A percentile compares a stretch with the other conserved stretches of the same genome.
Evolutionary conservation across 306 rosid genomes (phyloP).

Genomic region (Pterocarpus santalinus): DNA sequence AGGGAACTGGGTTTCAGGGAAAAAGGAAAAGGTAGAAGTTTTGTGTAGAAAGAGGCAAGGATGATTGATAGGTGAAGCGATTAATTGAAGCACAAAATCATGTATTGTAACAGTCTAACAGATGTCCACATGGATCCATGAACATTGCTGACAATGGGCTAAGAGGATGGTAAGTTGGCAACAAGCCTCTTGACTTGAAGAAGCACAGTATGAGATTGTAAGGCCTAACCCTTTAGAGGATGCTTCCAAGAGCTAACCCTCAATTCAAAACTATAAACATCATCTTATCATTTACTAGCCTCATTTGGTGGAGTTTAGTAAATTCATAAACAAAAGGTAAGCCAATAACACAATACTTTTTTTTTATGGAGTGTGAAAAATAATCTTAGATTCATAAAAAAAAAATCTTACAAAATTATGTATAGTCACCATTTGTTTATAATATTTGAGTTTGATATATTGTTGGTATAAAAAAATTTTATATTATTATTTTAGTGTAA

Average conservation of each 20-base stretch:
- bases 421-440: too few relatives aligned
- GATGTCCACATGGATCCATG: not conserved
- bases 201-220: not conserved
- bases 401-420: too few relatives aligned
- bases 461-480: too few relatives aligned
- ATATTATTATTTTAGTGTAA: too few relatives aligned
- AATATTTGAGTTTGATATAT: too few relatives aligned
- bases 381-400: too few relatives aligned
- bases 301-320: too few relatives aligned
- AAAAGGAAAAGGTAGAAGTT: not conserved
- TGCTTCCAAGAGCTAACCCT: not conserved
- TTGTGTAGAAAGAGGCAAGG: not conserved
- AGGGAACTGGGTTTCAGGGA: not conserved
- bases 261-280: not conserved
- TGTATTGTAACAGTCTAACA: not conserved
- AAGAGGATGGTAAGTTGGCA: not conserved
- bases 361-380: too few relatives aligned
- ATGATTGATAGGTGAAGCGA: not conserved
- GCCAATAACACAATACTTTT: too few relatives aligned
- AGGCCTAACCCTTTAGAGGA: not conserved
- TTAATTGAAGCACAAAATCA: not conserved
- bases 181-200: not conserved
- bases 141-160: slow-evolving; percentile 1
- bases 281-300: too few relatives aligned
- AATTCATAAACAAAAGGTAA: too few relatives aligned